phyloP scores from a whole-genome alignment of 2,329 filamentous ascomycete species.

The Xylaria arbuscula region DNA sequence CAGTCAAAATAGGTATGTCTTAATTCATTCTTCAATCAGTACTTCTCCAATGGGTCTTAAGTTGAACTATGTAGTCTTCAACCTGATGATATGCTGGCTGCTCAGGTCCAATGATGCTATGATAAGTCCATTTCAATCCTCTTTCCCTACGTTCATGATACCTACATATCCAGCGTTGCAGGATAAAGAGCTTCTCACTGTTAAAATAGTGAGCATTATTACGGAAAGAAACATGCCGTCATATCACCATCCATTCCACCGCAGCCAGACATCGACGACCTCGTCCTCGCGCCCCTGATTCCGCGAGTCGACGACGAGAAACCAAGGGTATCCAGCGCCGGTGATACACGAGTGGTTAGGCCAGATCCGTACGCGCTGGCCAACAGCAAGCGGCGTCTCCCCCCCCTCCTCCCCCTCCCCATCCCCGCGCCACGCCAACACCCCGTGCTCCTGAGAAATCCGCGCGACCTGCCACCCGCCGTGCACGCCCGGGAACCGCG shows the following conservation, averaged over 20 bases:
- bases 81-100: background rate
- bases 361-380: constrained; percentile 77
- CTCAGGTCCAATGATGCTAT: background rate
- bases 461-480: constrained; percentile 74
- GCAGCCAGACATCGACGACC: constrained; percentile 79
- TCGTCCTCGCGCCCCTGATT: constrained; percentile 64
- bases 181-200: background rate
- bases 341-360: constrained; percentile 86
- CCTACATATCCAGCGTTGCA: background rate
- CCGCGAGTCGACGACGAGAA: constrained; percentile 76
- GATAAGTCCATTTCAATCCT: background rate
- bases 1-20: background rate
- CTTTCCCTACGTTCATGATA: background rate
- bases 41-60: background rate
- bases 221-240: background rate
- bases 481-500: constrained; percentile 56
- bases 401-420: constrained; percentile 50
- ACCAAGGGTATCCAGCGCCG: constrained; percentile 76
- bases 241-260: constrained; percentile 75
- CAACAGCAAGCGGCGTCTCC: constrained; percentile 64
- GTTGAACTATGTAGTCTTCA: background rate
- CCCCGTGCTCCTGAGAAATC: constrained; percentile 83
- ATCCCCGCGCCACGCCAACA: constrained; percentile 69
- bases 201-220: background rate
- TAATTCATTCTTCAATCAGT: background rate